A percentile compares a stretch with the other conserved stretches of the same genome.
These are phyloP conservation scores for Coffea eugenioides DNA, from an alignment of 257 asterid genomes.

Conservation along the genomic window DNA sequence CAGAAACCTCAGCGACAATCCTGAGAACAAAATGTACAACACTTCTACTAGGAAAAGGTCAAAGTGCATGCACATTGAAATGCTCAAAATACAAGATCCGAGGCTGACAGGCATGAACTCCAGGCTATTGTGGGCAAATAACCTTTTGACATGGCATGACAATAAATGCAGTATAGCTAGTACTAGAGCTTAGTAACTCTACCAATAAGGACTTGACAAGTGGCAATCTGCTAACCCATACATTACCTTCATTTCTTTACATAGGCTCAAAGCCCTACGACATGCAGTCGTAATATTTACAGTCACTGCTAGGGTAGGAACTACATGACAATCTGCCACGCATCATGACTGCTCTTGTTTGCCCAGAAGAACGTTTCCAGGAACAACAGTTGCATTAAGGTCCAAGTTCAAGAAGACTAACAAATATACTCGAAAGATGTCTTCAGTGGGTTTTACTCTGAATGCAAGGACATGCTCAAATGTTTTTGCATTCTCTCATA, in stretches of 20 bases:
- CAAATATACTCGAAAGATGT: too few relatives aligned
- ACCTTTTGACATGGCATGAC: not conserved
- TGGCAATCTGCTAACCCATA: not conserved
- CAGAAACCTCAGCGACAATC: not conserved
- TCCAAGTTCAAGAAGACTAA: not conserved
- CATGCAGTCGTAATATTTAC: not conserved
- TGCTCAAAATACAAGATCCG: too few relatives aligned
- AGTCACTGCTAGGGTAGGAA: not conserved
- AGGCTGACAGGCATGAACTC: too few relatives aligned
- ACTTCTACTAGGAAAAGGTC: not conserved
- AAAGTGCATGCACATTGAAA: too few relatives aligned
- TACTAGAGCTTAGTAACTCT: not conserved
- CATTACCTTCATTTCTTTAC: not conserved
- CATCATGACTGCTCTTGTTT: not conserved
- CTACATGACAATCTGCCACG: not conserved
- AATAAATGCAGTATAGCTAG: not conserved
- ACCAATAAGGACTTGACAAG: not conserved
- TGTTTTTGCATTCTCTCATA: too few relatives aligned
- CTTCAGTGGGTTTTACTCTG: too few relatives aligned
- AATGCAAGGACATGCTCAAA: too few relatives aligned
- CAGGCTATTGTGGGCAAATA: not conserved
- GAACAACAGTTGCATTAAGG: not conserved
- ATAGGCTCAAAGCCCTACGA: not conserved
- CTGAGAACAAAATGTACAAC: too few relatives aligned
- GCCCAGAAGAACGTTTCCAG: not conserved